Evolutionary conservation across 2,329 filamentous ascomycete species (phyloP).

Genomic region (Neonectria sp.): DNA sequence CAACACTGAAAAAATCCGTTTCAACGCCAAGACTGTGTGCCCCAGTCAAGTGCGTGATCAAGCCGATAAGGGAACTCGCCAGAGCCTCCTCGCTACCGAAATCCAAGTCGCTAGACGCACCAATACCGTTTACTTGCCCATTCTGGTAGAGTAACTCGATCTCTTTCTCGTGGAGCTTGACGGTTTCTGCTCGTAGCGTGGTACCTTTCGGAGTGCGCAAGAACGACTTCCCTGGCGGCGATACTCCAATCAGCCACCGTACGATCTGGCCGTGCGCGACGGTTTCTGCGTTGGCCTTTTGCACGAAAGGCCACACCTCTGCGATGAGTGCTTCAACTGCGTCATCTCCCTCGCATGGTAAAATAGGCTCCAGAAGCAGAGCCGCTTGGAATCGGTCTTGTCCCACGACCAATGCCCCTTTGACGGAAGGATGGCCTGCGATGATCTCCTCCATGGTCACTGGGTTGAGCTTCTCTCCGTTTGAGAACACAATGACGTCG

Average conservation of each 20-base stretch:
- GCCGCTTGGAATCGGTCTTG: constrained; percentile 62
- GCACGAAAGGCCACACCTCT: constrained; percentile 60
- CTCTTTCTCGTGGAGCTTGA: constrained; percentile 5
- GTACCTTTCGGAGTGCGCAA: constrained; percentile 15
- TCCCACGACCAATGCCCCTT: constrained; percentile 62
- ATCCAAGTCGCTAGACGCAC: neutral
- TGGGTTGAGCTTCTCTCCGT: constrained; percentile 66
- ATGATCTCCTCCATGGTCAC: constrained; percentile 50
- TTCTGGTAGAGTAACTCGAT: constrained; percentile 12
- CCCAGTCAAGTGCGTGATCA: neutral
- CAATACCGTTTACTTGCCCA: neutral
- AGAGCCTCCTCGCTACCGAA: neutral
- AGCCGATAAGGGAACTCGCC: constrained; percentile 1
- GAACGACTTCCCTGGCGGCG: constrained; percentile 40
- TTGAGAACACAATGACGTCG: constrained; percentile 65
- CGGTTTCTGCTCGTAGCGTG: neutral
- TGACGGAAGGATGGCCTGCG: constrained; percentile 55
- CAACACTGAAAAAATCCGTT: constrained; percentile 8
- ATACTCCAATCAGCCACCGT: constrained; percentile 56
- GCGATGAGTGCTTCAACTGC: constrained; percentile 54
- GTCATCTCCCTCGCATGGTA: constrained; percentile 45
- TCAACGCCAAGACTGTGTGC: neutral
- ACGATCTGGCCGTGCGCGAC: constrained; percentile 63
- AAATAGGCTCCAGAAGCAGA: constrained; percentile 62
- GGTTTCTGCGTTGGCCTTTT: constrained; percentile 59